A percentile compares a stretch with the other conserved stretches of the same genome.
These are phyloP conservation scores for Dioscorea zingiberensis DNA, from an alignment of 106 monocot species.

Conservation along the genomic window DNA sequence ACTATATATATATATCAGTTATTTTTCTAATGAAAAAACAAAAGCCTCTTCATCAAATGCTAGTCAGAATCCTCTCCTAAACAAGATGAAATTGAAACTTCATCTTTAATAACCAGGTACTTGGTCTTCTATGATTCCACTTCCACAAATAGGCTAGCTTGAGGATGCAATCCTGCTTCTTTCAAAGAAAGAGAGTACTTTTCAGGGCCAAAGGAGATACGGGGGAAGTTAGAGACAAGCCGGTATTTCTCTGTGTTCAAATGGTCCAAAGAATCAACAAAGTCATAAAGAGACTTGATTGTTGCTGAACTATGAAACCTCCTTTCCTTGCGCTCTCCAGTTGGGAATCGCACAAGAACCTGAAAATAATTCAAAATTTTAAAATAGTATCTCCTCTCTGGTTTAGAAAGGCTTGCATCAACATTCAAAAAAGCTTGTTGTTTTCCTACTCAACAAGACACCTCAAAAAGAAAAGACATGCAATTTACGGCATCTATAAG, in stretches of 20 bases:
- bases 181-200: slow-evolving; percentile 52
- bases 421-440: too few relatives aligned
- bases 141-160: slow-evolving; percentile 33
- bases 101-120: too few relatives aligned
- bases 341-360: slow-evolving; percentile 77
- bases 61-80: too few relatives aligned
- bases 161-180: slow-evolving; percentile 56
- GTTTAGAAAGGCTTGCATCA: too few relatives aligned
- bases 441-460: too few relatives aligned
- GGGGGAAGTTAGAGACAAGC: slow-evolving; percentile 71
- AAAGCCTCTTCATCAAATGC: too few relatives aligned
- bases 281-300: slow-evolving; percentile 61
- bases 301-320: slow-evolving; percentile 59
- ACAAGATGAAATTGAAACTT: too few relatives aligned
- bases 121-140: slow-evolving; percentile 2
- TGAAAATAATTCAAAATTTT: slow-evolving; percentile 5
- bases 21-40: too few relatives aligned
- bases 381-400: too few relatives aligned
- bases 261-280: slow-evolving; percentile 73
- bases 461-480: too few relatives aligned
- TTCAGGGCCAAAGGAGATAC: slow-evolving; percentile 58
- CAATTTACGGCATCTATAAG: too few relatives aligned
- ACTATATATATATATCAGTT: too few relatives aligned
- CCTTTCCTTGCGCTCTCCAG: slow-evolving; percentile 79
- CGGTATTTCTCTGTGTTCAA: slow-evolving; percentile 56